Evolutionary conservation across 2,329 filamentous ascomycete genomes (phyloP), one percentile per base, ranked within the genome.

Genomic region (Aurifilum marmelostoma): DNA sequence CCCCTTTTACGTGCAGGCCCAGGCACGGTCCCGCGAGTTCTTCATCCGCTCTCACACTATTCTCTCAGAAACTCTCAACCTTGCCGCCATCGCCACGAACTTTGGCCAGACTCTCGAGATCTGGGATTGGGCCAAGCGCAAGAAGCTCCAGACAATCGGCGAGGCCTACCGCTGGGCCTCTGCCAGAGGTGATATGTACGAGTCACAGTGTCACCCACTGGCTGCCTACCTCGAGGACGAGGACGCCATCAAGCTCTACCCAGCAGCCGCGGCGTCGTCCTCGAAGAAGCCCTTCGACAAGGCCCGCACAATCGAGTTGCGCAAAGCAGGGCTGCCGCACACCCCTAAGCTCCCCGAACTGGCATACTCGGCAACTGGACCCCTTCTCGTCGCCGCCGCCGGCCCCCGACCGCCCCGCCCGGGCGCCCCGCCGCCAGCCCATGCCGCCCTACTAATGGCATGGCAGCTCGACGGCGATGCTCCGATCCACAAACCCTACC

Each of bases 21-120:
- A 78, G 61, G 73, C 76, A 1, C 78, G 80, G 0, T 80, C 78
- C 5, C 78, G 80, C 66, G 80, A 82, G 50, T 82, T 81, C 70
- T 76, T 82, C 66, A 79, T 82, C n/a, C 79, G 80, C 68, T 81
- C 79, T 67, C 80, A 82, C 69, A 76, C 79, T 43, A 80, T 82
- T 68, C 75, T 82, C 16, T 81, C 80, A 2, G 80, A 82, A 71
- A 71, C 79, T 1, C 75, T 75, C n/a, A 79, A 74, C 60, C 72
- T 82, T 37, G 75, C 80, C 16, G 80, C 79, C 50, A 77, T 82
- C 54, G 75, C 80, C n/a, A 75, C 79, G 1, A 76, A 76, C 8
- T 82, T 82, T 65, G 80, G 80, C 37, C 76, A 80, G 65, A 74
- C 77, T 2, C 73, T 82, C 50, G 79, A 81, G 65, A 77, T 82